These are phyloP conservation scores for Gautieria morchelliformis DNA, from an alignment of 768 basidiomycete genomes.

Conservation along the genomic window DNA sequence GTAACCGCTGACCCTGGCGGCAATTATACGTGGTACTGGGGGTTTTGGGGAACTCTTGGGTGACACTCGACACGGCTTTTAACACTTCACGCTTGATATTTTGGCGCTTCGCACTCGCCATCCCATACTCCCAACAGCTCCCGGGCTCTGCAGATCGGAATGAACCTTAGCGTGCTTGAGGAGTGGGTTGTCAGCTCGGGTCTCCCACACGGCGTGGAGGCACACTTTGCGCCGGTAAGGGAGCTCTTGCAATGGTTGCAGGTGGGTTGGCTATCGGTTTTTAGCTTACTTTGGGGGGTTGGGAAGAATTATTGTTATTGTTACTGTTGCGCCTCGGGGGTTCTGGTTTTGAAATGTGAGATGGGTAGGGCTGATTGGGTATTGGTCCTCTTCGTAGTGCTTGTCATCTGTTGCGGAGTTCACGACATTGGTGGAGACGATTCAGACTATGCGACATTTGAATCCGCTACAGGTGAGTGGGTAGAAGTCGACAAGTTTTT, in stretches of 20 bases:
- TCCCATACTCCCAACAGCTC: slow-evolving; percentile 30
- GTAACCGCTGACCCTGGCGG: too few relatives aligned
- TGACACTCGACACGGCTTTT: too few relatives aligned
- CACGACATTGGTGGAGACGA: slow-evolving; percentile 77
- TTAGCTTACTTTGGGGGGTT: too few relatives aligned
- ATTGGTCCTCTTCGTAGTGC: slow-evolving; percentile 35
- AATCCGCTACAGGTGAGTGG: slow-evolving; percentile 82
- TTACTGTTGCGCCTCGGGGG: too few relatives aligned
- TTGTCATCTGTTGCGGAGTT: slow-evolving; percentile 84
- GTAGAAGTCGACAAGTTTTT: not conserved
- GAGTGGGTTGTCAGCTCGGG: slow-evolving; percentile 84
- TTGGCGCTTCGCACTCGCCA: too few relatives aligned
- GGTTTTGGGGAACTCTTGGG: too few relatives aligned
- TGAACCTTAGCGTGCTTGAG: slow-evolving; percentile 79
- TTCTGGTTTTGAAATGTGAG: too few relatives aligned
- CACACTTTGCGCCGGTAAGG: slow-evolving; percentile 75
- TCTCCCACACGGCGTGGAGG: slow-evolving; percentile 67
- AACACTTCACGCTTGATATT: too few relatives aligned
- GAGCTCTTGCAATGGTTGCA: slow-evolving; percentile 85
- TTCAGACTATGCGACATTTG: slow-evolving; percentile 76
- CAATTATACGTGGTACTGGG: not conserved
- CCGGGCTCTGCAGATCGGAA: slow-evolving; percentile 78
- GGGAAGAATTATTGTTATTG: not conserved
- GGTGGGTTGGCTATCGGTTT: slow-evolving; percentile 28
- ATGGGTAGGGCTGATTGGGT: not conserved